Percentiles rank a stretch among this genome's conserved stretches.
Evolutionary conservation across 352 stramenopile species (phyloP).

Genomic region (Globisporangium echinulatum): DNA sequence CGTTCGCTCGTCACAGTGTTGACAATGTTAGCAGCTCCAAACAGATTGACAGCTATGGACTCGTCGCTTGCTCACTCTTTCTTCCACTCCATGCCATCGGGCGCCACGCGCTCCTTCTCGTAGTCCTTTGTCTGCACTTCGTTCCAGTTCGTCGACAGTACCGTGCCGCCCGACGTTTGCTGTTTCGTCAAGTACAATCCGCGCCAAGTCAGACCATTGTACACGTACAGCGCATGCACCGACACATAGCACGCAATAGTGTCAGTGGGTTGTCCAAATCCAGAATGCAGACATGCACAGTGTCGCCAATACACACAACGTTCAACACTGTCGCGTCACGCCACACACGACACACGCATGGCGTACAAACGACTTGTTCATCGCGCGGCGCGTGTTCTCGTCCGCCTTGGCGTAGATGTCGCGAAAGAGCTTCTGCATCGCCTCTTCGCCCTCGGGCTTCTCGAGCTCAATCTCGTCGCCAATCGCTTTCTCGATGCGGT

Average conservation of each 20-base stretch:
- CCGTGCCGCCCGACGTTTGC: constrained; percentile 91
- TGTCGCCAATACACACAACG: too few species aligned
- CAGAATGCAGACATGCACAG: neutral
- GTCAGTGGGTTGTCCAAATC: neutral
- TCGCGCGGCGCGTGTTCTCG: constrained; percentile 86
- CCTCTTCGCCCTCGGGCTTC: constrained; percentile 89
- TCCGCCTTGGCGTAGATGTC: constrained; percentile 92
- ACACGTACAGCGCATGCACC: neutral
- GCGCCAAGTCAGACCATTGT: too few species aligned
- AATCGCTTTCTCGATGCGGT: constrained; percentile 78
- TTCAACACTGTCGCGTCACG: neutral
- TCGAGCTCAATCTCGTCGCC: constrained; percentile 76
- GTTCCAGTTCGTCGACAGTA: constrained; percentile 90
- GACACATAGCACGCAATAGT: too few species aligned
- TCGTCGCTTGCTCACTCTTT: constrained; percentile 28
- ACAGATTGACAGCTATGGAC: too few species aligned
- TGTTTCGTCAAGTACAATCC: constrained; percentile 13
- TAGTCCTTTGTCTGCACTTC: constrained; percentile 89
- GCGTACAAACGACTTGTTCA: constrained; percentile 91
- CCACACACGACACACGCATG: constrained; percentile 2
- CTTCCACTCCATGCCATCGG: constrained; percentile 90
- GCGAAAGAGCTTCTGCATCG: constrained; percentile 88
- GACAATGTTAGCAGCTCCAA: too few species aligned
- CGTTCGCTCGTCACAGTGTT: neutral
- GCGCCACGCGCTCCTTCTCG: constrained; percentile 79